These are phyloP conservation scores for Laburnicola sp. DNA, from an alignment of 2,329 filamentous ascomycete genomes.

Conservation along the genomic window DNA sequence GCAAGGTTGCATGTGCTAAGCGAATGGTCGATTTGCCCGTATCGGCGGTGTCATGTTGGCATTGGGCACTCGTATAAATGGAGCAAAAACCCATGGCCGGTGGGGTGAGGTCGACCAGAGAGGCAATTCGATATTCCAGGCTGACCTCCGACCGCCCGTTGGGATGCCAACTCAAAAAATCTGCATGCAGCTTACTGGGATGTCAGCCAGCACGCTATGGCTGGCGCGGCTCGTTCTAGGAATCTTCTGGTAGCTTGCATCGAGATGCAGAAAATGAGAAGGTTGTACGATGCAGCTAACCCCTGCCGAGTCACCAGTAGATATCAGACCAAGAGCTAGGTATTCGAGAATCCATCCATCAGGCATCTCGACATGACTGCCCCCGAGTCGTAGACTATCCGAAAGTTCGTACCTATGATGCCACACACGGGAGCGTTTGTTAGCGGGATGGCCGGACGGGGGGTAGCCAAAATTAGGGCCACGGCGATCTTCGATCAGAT, in stretches of 20 bases:
- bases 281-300: conserved; percentile 1
- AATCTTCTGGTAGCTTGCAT: background rate
- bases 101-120: background rate
- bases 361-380: too few species aligned
- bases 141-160: conserved; percentile 1
- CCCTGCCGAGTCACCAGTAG: background rate
- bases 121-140: conserved; percentile 2
- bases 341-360: too few species aligned
- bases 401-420: too few species aligned
- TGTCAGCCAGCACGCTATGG: conserved; percentile 1
- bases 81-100: conserved; percentile 3
- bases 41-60: conserved; percentile 14
- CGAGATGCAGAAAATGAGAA: conserved; percentile 1
- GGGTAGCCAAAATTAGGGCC: conserved; percentile 12
- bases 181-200: conserved; percentile 3
- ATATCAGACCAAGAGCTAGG: too few species aligned
- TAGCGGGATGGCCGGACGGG: background rate
- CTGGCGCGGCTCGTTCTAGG: background rate
- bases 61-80: conserved; percentile 9
- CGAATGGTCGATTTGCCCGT: conserved; percentile 18
- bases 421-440: background rate
- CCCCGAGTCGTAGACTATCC: too few species aligned
- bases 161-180: conserved; percentile 1
- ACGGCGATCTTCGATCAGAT: conserved; percentile 16
- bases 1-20: conserved; percentile 38